Base-by-base conservation (phyloP, 352 stramenopile species). In the Pseudoperonospora humuli region DNA sequence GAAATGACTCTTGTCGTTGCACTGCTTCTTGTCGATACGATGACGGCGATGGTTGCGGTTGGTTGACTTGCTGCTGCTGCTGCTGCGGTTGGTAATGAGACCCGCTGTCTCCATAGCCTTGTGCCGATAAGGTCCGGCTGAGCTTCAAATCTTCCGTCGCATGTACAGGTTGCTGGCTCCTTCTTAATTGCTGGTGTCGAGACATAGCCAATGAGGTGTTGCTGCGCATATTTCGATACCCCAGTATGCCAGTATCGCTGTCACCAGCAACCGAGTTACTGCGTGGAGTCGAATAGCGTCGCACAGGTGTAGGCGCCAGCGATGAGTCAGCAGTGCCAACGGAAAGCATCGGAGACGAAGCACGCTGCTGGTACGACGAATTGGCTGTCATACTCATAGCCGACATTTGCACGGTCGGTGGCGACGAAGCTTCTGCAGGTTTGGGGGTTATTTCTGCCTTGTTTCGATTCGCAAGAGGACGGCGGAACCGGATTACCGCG, bases 401-500 rank as follows among this genome's bases (percentile, higher is more conserved):
- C 7, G 45, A 50, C 54, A 66, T 54, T 24, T 63, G 54, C 20
- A 50, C 32, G 6, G 39, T 66, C 10, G 53, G 52, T 13, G 54
- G 45, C 7, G 49, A 50, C 26, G 40, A 25, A 26, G 31, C 54
- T 25, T 55, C 44, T 4, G 21, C 24, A 3, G 39, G 15, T 17
- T 63, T 58, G 7, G 33, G 27, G 2, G 35, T 25, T 11, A 43
- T 35, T 9, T 23, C 31, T 4, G 49, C 50, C 41, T 67, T 67
- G 36, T 27, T 52, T 11, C 41, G 40, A 25, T 64, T 64, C 1
- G 33, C 44, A 5, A 34, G 10, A 24, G 58, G 49, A 2, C 71
- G 64, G 40, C 74, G 73, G 47, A 92, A 92, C 4, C 79, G 75
- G 15, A 92, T 67, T 1, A 88, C 68, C 0, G 76, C 75, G 4